Base-by-base conservation (phyloP, 306 rosid species). In the Lathyrus sativus region DNA sequence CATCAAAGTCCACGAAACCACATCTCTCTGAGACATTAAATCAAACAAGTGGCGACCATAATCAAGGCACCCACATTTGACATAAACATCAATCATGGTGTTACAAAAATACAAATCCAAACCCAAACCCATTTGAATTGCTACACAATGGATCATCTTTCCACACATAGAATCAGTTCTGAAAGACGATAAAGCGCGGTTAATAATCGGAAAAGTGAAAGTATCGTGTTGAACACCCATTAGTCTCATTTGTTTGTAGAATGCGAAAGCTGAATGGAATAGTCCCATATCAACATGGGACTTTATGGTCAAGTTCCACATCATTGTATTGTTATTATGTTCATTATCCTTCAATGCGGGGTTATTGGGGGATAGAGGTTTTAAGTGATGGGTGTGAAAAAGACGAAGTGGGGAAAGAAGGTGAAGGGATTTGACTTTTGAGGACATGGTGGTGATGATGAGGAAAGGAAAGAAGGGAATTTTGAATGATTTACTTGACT, bases 1-100 rank as follows among this genome's bases (percentile, higher is more conserved):
- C 72, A 81, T 69, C 19, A 72, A 74, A 2, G 88, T 83, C 91
- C 86, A 86, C 7, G 88, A 76, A 55, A 84, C 85, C 74, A 79
- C 83, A 56, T 86, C 85, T 68, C 79, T 81, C 1, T 42, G 57
- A 13, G 9, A 6, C 83, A 81, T 81, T 51, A 41, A 74, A 72
- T 81, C 91, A 57, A 83, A 81, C 83, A 83, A 0, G 0, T 59
- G 43, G 15, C 78, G 83, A 7, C 80, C 86, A 15, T 33, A 7
- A 28, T 17, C 46, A 11, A 59, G 0, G 13, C 39, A 14, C 43
- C 77, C 71, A 49, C 86, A 82, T 76, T 81, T 82, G 72, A 53
- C 80, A 65, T 79, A 84, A 17, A 62, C 68, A n/a, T 75, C 76
- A 66, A 79, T 69, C 91, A 81, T 81, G 14, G 86, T 79, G 43